Evolutionary conservation across 495 filamentous ascomycete genomes (phyloP).

Genomic region (Trichocladium uniseriatum): DNA sequence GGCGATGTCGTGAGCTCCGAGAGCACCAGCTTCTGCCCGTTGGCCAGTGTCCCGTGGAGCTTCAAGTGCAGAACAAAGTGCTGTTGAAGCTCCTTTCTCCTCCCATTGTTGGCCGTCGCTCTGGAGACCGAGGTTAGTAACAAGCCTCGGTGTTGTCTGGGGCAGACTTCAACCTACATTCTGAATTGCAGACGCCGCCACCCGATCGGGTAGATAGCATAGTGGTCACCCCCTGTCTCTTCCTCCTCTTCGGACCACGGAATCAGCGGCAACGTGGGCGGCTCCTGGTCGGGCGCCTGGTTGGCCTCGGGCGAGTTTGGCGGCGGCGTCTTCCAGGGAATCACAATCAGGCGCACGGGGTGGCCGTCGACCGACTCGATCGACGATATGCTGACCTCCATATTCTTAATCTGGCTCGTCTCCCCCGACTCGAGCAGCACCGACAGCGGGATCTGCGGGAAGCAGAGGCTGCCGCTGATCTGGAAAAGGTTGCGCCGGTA

Average conservation of each 20-base stretch:
- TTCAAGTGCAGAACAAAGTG: constrained; percentile 71
- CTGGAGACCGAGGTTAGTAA: constrained; percentile 24
- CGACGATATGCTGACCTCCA: constrained; percentile 79
- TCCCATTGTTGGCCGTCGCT: constrained; percentile 60
- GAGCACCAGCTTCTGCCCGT: constrained; percentile 56
- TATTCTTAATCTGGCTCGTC: constrained; percentile 66
- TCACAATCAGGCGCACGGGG: constrained; percentile 82
- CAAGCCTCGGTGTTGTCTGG: not conserved
- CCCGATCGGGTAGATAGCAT: constrained; percentile 78
- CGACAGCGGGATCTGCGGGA: constrained; percentile 65
- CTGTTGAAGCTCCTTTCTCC: constrained; percentile 71
- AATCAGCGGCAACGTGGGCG: constrained; percentile 62
- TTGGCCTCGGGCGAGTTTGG: constrained; percentile 55
- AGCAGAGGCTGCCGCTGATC: constrained; percentile 75
- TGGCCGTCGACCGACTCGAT: constrained; percentile 84
- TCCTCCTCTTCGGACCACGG: constrained; percentile 66
- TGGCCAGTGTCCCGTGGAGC: constrained; percentile 61
- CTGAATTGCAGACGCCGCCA: constrained; percentile 89
- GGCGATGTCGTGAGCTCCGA: constrained; percentile 65
- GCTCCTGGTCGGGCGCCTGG: constrained; percentile 46
- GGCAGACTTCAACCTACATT: constrained; percentile 39
- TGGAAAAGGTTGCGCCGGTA: constrained; percentile 91
- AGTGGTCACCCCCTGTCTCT: constrained; percentile 48
- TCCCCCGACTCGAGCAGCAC: constrained; percentile 72
- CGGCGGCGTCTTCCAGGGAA: constrained; percentile 90